These are phyloP conservation scores for Salvia sclarea DNA, from an alignment of 305 asterid species.

Conservation along the genomic window DNA sequence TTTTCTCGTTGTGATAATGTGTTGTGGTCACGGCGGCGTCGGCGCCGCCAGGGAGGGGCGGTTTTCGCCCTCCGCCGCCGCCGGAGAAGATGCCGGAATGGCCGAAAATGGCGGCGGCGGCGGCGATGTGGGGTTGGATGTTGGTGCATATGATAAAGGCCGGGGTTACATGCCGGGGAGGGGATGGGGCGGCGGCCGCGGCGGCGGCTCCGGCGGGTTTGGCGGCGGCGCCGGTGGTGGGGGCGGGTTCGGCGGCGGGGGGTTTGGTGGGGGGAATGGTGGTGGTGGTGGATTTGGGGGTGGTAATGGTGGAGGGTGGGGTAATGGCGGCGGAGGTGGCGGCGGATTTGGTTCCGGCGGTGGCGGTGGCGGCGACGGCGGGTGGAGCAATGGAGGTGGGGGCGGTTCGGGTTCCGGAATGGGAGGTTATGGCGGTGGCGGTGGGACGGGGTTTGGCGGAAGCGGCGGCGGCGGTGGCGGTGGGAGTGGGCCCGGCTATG, in stretches of 20 bases:
- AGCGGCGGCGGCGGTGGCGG: background rate
- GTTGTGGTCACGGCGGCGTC: slow-evolving; percentile 24
- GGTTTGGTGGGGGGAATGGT: slow-evolving; percentile 23
- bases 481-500: slow-evolving; percentile 13
- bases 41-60: slow-evolving; percentile 37
- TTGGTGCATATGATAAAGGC: slow-evolving; percentile 37
- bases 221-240: slow-evolving; percentile 21
- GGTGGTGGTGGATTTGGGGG: slow-evolving; percentile 22
- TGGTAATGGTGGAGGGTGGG: slow-evolving; percentile 1
- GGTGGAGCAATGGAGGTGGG: slow-evolving; percentile 23
- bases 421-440: slow-evolving; percentile 29
- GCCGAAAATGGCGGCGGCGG: background rate
- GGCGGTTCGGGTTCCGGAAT: slow-evolving; percentile 4
- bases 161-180: slow-evolving; percentile 25
- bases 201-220: slow-evolving; percentile 25
- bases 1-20: slow-evolving; percentile 37
- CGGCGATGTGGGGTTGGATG: slow-evolving; percentile 21
- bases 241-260: slow-evolving; percentile 8
- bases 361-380: slow-evolving; percentile 19
- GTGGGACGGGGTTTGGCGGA: background rate
- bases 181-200: slow-evolving; percentile 24
- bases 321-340: slow-evolving; percentile 26
- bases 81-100: background rate
- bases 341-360: slow-evolving; percentile 31
- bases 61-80: slow-evolving; percentile 12